phyloP scores from a whole-genome alignment of 257 asterid genomes.

The Nicotiana tabacum region DNA sequence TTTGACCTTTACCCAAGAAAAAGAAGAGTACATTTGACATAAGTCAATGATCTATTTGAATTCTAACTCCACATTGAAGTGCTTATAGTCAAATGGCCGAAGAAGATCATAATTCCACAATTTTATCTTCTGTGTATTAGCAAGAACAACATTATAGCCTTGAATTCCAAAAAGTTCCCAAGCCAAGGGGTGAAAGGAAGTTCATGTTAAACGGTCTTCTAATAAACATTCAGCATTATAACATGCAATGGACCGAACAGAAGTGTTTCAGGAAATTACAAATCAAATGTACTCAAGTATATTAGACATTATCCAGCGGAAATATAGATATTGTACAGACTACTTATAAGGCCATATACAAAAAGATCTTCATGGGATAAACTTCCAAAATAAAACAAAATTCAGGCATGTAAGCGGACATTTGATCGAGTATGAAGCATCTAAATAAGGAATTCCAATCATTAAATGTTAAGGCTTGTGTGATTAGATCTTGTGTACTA shows the following conservation, averaged over 20 bases:
- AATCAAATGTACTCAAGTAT: neutral
- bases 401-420: neutral
- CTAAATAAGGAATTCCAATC: neutral
- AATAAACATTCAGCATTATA: neutral
- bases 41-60: neutral
- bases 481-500: neutral
- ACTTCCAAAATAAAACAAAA: neutral
- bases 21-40: neutral
- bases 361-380: neutral
- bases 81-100: neutral
- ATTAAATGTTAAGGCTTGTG: neutral
- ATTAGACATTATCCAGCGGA: neutral
- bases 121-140: neutral
- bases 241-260: neutral
- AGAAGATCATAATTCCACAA: neutral
- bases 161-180: neutral
- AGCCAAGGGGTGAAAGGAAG: neutral
- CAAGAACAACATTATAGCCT: neutral
- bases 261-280: neutral
- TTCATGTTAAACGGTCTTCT: neutral
- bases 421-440: neutral
- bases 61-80: neutral
- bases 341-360: neutral
- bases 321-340: neutral
- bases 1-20: neutral